Base-by-base conservation (phyloP, 208 protist species). In the Crithidia fasciculata region DNA sequence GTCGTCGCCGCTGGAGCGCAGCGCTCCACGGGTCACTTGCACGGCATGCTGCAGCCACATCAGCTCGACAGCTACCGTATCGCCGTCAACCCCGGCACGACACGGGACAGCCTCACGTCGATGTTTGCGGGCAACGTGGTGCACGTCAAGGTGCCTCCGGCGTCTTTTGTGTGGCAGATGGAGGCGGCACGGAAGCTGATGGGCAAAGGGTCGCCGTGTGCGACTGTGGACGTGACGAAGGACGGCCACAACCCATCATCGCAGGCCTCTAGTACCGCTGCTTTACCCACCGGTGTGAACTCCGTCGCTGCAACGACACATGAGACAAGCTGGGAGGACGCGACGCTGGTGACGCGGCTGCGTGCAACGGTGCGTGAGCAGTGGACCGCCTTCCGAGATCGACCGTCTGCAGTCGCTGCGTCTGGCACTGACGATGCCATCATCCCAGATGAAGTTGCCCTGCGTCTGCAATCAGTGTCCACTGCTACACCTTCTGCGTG, bases 21-120 rank as follows among this genome's bases (percentile, higher is more conserved):
- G 64, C 81, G 85, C 58, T 78, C 77, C 4, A 43, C 94, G 8
- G 87, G 87, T 16, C 60, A 79, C 40, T 72, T 94, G 19, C 56
- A 72, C n/a, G 36, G 37, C 50, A 68, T 79, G 45, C 55, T 83
- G 15, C 72, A 55, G 15, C 16, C 60, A 0, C 54, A 60, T 0
- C 73, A 87, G 44, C 65, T 96, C 37, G 92, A 96, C 78, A 80
- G 73, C 19, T 82, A 85, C 56, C 72, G 81, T 53, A 89, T 96
- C 68, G 86, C 90, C 5, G 85, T 95, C n/a, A 92, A 93, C 71
- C 88, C 92, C 5, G 90, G 90, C 61, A 81, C 85, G 28, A 94
- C 89, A 36, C 88, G 90, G 5, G 92, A 96, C 77, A 83, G 61
- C 45, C 81, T 96, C 19, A 82, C 59, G 7, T 87, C 88, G 54